These are phyloP conservation scores for Solanum paucissectum DNA, from an alignment of 257 asterid species.

Conservation along the genomic window DNA sequence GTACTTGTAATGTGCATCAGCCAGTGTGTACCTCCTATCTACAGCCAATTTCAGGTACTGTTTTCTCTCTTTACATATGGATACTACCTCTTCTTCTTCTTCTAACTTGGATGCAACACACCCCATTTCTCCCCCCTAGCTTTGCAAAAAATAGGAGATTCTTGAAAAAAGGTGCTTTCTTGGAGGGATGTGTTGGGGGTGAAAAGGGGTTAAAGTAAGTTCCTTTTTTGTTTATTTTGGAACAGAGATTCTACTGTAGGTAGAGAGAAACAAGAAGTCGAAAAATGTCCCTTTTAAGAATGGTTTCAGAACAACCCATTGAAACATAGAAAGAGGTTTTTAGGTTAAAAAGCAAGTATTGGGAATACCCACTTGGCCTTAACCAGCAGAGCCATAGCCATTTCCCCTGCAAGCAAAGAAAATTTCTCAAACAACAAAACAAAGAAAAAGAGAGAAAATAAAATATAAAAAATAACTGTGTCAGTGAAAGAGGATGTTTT, in stretches of 20 bases:
- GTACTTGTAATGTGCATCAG: slow-evolving; percentile 77
- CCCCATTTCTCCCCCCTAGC: slow-evolving; percentile 41
- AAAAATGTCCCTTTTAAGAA: slow-evolving; percentile 7
- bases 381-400: slow-evolving; percentile 8
- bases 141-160: slow-evolving; percentile 2
- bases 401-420: slow-evolving; percentile 14
- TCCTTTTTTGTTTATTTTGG: background rate
- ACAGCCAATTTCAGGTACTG: slow-evolving; percentile 63
- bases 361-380: slow-evolving; percentile 6
- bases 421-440: background rate
- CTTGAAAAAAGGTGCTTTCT: slow-evolving; percentile 27
- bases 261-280: background rate
- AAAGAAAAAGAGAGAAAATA: background rate
- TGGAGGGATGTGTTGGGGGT: slow-evolving; percentile 21
- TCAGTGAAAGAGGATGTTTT: slow-evolving; percentile 5
- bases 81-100: slow-evolving; percentile 73
- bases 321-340: background rate
- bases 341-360: background rate
- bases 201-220: slow-evolving; percentile 13
- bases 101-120: slow-evolving; percentile 73
- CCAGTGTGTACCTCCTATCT: slow-evolving; percentile 68
- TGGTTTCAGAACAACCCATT: background rate
- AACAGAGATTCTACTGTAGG: slow-evolving; percentile 5
- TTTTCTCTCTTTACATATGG: slow-evolving; percentile 79
- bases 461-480: slow-evolving; percentile 3